These are phyloP conservation scores for Linnemannia elongata DNA, from an alignment of 192 early-diverging fungal species.

Conservation along the genomic window DNA sequence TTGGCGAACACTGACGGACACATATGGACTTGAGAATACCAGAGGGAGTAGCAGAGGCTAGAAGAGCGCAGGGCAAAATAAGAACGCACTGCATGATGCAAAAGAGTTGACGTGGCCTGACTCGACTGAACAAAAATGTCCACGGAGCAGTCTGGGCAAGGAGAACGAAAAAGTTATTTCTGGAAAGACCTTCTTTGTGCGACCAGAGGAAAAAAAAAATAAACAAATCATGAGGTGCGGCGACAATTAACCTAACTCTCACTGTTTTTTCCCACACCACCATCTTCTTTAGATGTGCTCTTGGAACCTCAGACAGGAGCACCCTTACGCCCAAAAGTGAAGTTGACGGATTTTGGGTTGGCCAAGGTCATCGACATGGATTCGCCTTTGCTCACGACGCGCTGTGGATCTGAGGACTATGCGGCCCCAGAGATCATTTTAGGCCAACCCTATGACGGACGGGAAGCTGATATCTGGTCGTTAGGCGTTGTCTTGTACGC, in stretches of 20 bases:
- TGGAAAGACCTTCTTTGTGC: background rate
- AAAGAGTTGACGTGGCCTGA: background rate
- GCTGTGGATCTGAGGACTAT: conserved; percentile 85
- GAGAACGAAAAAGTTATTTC: background rate
- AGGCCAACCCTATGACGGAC: conserved; percentile 74
- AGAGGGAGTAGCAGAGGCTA: background rate
- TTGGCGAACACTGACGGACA: background rate
- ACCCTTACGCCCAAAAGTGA: conserved; percentile 58
- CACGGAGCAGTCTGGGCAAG: background rate
- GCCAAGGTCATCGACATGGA: conserved; percentile 64
- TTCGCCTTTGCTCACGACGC: conserved; percentile 61
- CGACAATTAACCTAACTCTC: conserved; percentile 1
- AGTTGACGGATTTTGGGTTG: conserved; percentile 78
- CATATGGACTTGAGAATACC: background rate
- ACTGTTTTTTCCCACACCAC: background rate
- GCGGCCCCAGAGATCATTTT: conserved; percentile 80
- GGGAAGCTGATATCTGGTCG: conserved; percentile 84
- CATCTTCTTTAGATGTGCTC: conserved; percentile 52
- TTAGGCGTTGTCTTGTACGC: conserved; percentile 84
- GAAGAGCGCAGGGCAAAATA: background rate
- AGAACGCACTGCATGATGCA: background rate
- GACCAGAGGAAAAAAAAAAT: background rate
- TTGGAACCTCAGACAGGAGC: conserved; percentile 30
- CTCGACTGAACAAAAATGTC: background rate
- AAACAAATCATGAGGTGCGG: background rate